Evolutionary conservation across 176 grass and related monocot genomes (phyloP), one percentile per base, ranked within the genome.

Genomic region (Ananas comosus): DNA sequence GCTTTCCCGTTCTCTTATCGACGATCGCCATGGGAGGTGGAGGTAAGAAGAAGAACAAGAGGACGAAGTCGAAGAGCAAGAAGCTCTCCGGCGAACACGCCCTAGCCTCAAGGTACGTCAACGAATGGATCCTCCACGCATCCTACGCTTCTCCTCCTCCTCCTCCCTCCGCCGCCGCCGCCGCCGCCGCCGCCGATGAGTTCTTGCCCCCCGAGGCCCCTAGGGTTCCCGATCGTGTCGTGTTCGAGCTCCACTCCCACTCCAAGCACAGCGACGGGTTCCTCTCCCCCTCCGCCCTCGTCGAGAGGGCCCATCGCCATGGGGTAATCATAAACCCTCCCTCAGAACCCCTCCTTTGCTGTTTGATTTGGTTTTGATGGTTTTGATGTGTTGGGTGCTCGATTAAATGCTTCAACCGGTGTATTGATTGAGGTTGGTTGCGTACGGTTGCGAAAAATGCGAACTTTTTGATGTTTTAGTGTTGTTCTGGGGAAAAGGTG

Each of bases 181-280:
- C 47, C 8, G 66, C 25, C 17, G 72, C 81, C 18, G 29, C 47
- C 8, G 66, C 25, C 17, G 76, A 80, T 51, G 84, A 79, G 23
- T 97, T 97, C 86, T 76, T 87, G 80, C 89, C 93, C 48, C 8
- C 29, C 10, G 50, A 56, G 50, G 42, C 57, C 17, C 22, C 64
- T 28, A 82, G 65, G 51, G n/a, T 65, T 64, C 66, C 72, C 47
- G 74, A 65, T 8, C 50, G 53, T 18, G 68, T 93, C 59, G 63
- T 88, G 17, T 93, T 99, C 54, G 94, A 99, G 49, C 70, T 99
- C 52, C 94, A 99, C 80, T 93, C 81, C 9, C 94, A 99, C 80
- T 88, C 94, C 52, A 91, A 85, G 42, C 82, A 83, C 33, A 99
- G 94, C 82, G 89, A 99, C 27, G 94, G 94, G 2, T 93, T 86